Percentiles rank a stretch among this genome's conserved stretches.
These are phyloP conservation scores for Vitis riparia DNA, from an alignment of 164 flowering plant species.

Conservation along the genomic window DNA sequence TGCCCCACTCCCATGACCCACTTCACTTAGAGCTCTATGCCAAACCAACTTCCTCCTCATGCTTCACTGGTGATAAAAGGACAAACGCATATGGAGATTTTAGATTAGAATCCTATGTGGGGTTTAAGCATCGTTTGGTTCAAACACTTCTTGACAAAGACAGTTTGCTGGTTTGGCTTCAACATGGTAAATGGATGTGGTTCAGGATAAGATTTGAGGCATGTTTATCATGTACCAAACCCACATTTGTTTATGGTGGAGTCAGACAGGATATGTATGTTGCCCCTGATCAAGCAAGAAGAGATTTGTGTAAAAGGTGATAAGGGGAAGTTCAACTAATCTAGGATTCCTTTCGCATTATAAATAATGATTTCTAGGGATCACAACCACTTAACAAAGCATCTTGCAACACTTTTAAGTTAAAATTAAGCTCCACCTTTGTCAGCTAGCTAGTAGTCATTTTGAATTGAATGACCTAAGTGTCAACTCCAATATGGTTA, in stretches of 20 bases:
- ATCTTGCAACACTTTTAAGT: constrained; percentile 11
- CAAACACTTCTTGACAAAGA: constrained; percentile 22
- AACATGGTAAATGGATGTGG: background rate
- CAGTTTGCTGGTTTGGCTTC: constrained; percentile 2
- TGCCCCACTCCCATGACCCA: constrained; percentile 26
- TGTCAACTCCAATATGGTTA: background rate
- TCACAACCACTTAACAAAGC: constrained; percentile 20
- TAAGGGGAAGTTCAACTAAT: constrained; percentile 4
- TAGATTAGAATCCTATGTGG: constrained; percentile 53
- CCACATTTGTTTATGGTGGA: background rate
- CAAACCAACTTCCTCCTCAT: constrained; percentile 25
- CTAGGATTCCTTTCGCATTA: constrained; percentile 9
- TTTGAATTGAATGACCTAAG: constrained; percentile 7
- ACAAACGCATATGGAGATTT: constrained; percentile 11
- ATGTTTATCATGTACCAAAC: constrained; percentile 14
- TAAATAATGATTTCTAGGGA: constrained; percentile 21
- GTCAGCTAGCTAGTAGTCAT: constrained; percentile 13
- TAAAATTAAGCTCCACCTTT: constrained; percentile 10
- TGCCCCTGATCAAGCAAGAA: constrained; percentile 9
- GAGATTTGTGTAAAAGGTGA: constrained; percentile 17
- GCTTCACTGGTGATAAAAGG: constrained; percentile 19
- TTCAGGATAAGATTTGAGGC: constrained; percentile 21
- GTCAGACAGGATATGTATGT: constrained; percentile 6
- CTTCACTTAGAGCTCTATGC: constrained; percentile 15
- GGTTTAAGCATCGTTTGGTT: constrained; percentile 14